A percentile compares a stretch with the other conserved stretches of the same genome.
Conservation (phyloP, 345 rosid genomes). For the Adansonia digitata region DNA sequence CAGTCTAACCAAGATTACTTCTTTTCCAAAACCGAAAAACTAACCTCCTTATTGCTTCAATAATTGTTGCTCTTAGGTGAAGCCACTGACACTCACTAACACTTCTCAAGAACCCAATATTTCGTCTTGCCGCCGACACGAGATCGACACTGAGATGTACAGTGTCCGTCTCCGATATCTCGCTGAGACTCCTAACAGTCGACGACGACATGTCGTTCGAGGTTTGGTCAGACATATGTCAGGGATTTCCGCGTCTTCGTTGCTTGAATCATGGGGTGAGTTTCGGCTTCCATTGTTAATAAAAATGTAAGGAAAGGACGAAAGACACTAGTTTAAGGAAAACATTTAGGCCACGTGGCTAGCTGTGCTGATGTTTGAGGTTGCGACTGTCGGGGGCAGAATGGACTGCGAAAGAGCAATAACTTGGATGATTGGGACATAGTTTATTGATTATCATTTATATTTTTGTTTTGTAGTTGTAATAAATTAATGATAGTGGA, state of each 20-base stretch:
- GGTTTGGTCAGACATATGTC: conserved; percentile 26
- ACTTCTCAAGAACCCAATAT: conserved; percentile 51
- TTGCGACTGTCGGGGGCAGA: not conserved
- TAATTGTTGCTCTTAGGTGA: conserved; percentile 40
- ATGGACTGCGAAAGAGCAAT: not conserved
- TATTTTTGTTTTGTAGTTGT: not conserved
- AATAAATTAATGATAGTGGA: not conserved
- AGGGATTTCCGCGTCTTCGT: not conserved
- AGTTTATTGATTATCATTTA: not conserved
- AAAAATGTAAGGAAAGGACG: not conserved
- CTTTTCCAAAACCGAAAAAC: not conserved
- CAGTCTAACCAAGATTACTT: conserved; percentile 14
- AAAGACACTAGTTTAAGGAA: no score
- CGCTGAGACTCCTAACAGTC: conserved; percentile 46
- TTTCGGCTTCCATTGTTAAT: not conserved
- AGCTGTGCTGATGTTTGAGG: not conserved
- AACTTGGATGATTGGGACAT: not conserved
- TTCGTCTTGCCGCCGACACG: conserved; percentile 62
- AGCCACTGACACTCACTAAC: conserved; percentile 65
- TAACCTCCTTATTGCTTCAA: conserved; percentile 80
- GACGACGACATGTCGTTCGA: conserved; percentile 23
- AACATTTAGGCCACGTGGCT: not conserved
- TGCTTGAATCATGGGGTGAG: not conserved
- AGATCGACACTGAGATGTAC: conserved; percentile 53
- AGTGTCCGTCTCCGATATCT: conserved; percentile 51